A percentile compares a stretch with the other conserved stretches of the same genome.
These are phyloP conservation scores for Eimeria necatrix DNA, from an alignment of 169 alveolate species.

Conservation along the genomic window DNA sequence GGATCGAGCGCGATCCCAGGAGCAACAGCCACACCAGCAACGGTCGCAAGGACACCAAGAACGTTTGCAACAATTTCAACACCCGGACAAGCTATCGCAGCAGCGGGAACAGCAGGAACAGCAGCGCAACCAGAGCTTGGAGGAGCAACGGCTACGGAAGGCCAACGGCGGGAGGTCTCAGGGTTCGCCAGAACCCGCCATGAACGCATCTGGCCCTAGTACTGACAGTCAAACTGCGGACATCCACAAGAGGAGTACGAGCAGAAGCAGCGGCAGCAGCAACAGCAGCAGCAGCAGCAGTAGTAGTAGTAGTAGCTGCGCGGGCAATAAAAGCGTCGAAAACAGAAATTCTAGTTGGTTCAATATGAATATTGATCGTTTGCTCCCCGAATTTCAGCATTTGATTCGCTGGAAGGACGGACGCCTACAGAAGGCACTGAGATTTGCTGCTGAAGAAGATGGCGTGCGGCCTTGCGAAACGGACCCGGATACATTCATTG, in stretches of 20 bases:
- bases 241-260: no score
- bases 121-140: neutral
- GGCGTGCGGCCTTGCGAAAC: constrained; percentile 34
- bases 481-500: constrained; percentile 43
- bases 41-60: neutral
- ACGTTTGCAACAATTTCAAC: neutral
- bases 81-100: no score
- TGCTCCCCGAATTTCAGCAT: neutral
- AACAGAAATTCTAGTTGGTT: neutral
- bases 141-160: neutral
- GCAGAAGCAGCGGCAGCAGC: neutral
- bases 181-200: no score
- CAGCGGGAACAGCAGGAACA: neutral
- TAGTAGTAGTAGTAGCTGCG: neutral
- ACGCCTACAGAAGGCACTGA: constrained; percentile 15
- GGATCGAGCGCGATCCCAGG: neutral
- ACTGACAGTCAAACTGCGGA: no score
- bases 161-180: no score
- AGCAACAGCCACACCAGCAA: neutral
- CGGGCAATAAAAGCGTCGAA: neutral
- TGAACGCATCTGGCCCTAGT: no score
- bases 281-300: neutral
- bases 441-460: constrained; percentile 42
- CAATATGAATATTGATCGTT: neutral
- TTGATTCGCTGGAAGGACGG: neutral